phyloP scores from a whole-genome alignment of 2,329 filamentous ascomycete species.

The Acrodontium crateriforme region DNA sequence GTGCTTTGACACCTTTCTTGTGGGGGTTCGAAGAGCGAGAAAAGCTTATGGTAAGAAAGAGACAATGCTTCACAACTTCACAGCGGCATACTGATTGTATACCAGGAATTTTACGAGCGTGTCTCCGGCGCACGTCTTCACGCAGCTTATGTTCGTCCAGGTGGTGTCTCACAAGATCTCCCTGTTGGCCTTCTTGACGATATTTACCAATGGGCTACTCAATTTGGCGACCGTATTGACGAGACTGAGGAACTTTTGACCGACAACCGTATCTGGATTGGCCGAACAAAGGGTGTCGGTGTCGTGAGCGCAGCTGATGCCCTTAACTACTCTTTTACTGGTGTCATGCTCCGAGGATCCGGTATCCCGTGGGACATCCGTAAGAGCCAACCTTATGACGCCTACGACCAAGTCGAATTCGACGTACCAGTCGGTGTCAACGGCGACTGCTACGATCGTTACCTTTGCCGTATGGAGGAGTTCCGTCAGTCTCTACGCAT shows the following conservation, averaged over 20 bases:
- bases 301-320: conserved; percentile 85
- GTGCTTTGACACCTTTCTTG: conserved; percentile 91
- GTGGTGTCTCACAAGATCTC: conserved; percentile 91
- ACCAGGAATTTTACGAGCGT: conserved; percentile 96
- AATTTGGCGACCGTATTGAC: conserved; percentile 96
- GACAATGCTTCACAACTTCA: not conserved
- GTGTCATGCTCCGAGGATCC: conserved; percentile 94
- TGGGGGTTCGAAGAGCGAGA: conserved; percentile 99
- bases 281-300: conserved; percentile 75
- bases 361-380: conserved; percentile 93
- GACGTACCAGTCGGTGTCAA: conserved; percentile 94
- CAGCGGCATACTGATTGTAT: conserved; percentile 4
- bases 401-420: conserved; percentile 95
- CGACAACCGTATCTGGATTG: conserved; percentile 98
- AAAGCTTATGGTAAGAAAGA: conserved; percentile 79
- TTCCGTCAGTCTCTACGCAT: conserved; percentile 97
- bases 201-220: conserved; percentile 99
- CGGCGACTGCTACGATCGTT: conserved; percentile 98
- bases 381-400: conserved; percentile 94
- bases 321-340: conserved; percentile 92
- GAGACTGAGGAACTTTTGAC: conserved; percentile 98
- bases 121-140: conserved; percentile 96
- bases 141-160: conserved; percentile 90
- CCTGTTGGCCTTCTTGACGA: conserved; percentile 90
- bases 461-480: conserved; percentile 98